Conservation (phyloP, 169 alveolate genomes). For the Babesia bigemina region DNA sequence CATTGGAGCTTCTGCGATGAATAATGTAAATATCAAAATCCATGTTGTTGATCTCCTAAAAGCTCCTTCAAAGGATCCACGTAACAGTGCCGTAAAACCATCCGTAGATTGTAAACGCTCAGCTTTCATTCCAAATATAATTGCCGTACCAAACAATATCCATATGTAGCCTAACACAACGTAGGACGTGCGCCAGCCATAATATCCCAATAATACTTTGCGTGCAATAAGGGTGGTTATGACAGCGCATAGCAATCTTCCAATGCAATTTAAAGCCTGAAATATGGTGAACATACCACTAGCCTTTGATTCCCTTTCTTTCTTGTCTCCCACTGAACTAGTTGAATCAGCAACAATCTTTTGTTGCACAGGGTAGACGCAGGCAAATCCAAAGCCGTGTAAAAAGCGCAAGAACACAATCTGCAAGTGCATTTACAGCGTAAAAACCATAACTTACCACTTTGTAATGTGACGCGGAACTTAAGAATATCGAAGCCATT, state of each 20-base stretch:
- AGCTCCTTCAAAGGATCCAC: neutral
- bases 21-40: conserved; percentile 32
- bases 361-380: conserved; percentile 35
- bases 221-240: conserved; percentile 19
- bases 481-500: conserved; percentile 79
- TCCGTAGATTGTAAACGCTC: too few species aligned
- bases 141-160: conserved; percentile 2
- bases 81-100: too few species aligned
- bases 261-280: conserved; percentile 41
- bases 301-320: too few species aligned
- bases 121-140: neutral
- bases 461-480: conserved; percentile 22
- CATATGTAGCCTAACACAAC: conserved; percentile 32
- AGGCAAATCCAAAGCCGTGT: conserved; percentile 51
- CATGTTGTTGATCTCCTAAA: conserved; percentile 11
- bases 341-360: conserved; percentile 21
- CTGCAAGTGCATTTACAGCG: neutral
- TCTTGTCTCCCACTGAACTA: too few species aligned
- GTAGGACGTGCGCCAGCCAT: conserved; percentile 57
- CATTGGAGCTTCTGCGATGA: conserved; percentile 88
- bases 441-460: conserved; percentile 15
- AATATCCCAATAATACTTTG: neutral
- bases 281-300: conserved; percentile 9
- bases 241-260: conserved; percentile 35
- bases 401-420: conserved; percentile 31